Evolutionary conservation across 768 basidiomycete genomes (phyloP).

Genomic region (Mycena crocata): DNA sequence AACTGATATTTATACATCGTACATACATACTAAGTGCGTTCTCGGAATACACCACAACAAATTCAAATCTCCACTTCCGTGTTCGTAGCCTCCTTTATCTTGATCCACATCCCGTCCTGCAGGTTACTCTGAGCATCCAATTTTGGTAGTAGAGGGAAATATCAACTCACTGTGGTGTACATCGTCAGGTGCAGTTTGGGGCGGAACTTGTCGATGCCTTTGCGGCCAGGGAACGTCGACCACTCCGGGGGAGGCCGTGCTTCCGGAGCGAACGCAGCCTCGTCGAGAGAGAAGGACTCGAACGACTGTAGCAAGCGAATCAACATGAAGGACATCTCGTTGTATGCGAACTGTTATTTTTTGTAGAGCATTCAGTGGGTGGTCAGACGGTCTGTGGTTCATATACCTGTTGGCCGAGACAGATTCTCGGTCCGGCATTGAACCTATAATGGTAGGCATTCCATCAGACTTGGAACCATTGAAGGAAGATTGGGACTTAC

Average conservation of each 20-base stretch:
- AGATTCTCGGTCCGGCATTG: constrained; percentile 54
- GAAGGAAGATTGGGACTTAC: not conserved
- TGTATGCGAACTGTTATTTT: constrained; percentile 26
- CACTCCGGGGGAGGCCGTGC: constrained; percentile 50
- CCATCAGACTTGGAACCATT: not conserved
- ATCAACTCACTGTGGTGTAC: constrained; percentile 38
- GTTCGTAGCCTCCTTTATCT: constrained; percentile 11
- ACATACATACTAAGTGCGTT: not conserved
- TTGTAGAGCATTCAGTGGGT: not conserved
- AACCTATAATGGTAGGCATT: constrained; percentile 37
- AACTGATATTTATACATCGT: not conserved
- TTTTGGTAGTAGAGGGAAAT: not conserved
- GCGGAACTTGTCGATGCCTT: constrained; percentile 47
- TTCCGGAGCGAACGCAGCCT: constrained; percentile 44
- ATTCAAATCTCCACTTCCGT: constrained; percentile 1
- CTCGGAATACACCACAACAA: too few relatives aligned
- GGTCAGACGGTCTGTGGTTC: not conserved
- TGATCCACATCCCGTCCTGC: constrained; percentile 30
- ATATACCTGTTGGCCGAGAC: constrained; percentile 56
- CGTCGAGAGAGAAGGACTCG: constrained; percentile 47
- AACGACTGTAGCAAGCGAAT: constrained; percentile 56
- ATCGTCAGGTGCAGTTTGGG: constrained; percentile 52
- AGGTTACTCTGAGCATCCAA: not conserved
- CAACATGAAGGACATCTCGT: constrained; percentile 35
- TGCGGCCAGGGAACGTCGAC: constrained; percentile 42